Base-by-base conservation (phyloP, 108 stramenopile species). In the Skeletonema tropicum region DNA sequence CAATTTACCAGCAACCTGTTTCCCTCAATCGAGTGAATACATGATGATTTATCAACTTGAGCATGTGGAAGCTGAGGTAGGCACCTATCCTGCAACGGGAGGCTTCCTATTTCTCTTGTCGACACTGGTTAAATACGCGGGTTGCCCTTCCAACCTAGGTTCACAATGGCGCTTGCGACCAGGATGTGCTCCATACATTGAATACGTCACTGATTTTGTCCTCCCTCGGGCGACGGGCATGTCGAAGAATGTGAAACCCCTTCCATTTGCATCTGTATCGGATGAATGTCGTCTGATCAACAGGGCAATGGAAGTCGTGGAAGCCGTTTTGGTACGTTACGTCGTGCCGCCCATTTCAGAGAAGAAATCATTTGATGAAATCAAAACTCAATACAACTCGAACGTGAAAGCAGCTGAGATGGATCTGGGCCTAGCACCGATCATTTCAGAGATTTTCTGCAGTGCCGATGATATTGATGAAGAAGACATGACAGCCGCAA, bases 11-110 rank as follows among this genome's bases (percentile, higher is more conserved):
- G 19, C 64, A 26, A 65, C 57, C 60, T 55, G 59, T 39, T 83
- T 83, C 26, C 82, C 82, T 29, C 58, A 70, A 68, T 72, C 82
- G 36, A 49, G 81, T 6, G 82, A 74, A 15, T 92, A 89, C 65
- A 88, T 91, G 19, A 74, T 95, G 58, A 60, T 93, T 32, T 92
- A 86, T 63, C 90, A 91, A 55, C 74, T 95, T 71, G 94, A 95
- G 69, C 88, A 92, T 46, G 79, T 95, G 10, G 94, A 95, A 68
- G 60, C 89, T 11, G 72, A 71, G 30, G 68, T 68, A 17, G 94
- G 94, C 36, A 73, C 69, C 49, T 95, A 93, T 64, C 86, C 86
- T 15, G 85, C 92, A 31, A 93, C 94, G 2, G 90, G 91, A 57
- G 94, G 94, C 29, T 88, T 93, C 74, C 71, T 95, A 49, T 77